A percentile compares a stretch with the other conserved stretches of the same genome.
Evolutionary conservation across 2,329 filamentous ascomycete species (phyloP).

Genomic region (Clonostachys rhizophaga): DNA sequence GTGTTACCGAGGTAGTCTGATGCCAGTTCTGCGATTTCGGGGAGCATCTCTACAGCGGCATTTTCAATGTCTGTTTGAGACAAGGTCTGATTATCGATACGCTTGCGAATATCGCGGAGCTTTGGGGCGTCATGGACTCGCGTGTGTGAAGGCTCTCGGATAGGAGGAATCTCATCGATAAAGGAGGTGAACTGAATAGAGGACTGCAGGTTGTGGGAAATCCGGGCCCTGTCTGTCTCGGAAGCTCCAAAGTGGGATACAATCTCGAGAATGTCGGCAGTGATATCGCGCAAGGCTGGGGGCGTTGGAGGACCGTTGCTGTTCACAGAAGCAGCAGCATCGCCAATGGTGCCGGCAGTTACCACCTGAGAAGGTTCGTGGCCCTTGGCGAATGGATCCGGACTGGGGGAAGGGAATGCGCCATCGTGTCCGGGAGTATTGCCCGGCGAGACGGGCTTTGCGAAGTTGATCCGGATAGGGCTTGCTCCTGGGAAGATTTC

Average conservation of each 20-base stretch:
- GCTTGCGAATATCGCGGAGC: conserved; percentile 91
- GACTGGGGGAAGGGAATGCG: conserved; percentile 84
- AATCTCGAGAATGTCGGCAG: conserved; percentile 78
- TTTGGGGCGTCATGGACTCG: conserved; percentile 91
- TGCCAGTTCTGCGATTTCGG: conserved; percentile 89
- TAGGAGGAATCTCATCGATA: conserved; percentile 78
- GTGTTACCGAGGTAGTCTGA: conserved; percentile 98
- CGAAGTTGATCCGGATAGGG: conserved; percentile 92
- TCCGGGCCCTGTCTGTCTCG: conserved; percentile 70
- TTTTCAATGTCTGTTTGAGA: conserved; percentile 84
- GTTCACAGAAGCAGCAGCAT: conserved; percentile 25
- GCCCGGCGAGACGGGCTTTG: conserved; percentile 87
- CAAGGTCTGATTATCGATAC: conserved; percentile 92
- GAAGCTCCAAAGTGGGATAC: conserved; percentile 84
- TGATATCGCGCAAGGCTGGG: conserved; percentile 75
- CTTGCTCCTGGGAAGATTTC: conserved; percentile 98
- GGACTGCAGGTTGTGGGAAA: conserved; percentile 68
- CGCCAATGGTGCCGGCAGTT: conserved; percentile 21
- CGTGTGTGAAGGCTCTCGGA: conserved; percentile 83
- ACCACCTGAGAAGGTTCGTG: conserved; percentile 30
- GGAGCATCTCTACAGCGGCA: conserved; percentile 89
- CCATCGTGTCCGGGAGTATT: conserved; percentile 87
- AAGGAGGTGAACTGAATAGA: conserved; percentile 73
- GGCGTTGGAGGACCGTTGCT: conserved; percentile 49
- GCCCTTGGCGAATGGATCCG: conserved; percentile 69